Conservation (phyloP, 768 basidiomycete species). For the Phylloporus scabripes region DNA sequence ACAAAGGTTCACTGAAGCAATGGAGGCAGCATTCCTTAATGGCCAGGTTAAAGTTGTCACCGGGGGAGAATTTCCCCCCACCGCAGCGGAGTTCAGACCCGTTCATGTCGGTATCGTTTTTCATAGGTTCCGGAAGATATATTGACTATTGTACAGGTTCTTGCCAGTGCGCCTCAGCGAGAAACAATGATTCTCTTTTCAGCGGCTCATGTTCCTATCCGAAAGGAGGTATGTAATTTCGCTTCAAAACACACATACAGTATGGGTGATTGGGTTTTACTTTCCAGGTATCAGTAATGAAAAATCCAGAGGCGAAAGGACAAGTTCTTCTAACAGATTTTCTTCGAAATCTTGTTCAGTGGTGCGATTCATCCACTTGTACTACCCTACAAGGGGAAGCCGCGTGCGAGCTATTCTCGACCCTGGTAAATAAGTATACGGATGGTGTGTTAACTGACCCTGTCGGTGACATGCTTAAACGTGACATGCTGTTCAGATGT, state of each 20-base stretch:
- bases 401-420: conserved; percentile 52
- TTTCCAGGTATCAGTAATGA: conserved; percentile 38
- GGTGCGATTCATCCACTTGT: conserved; percentile 49
- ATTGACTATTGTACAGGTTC: conserved; percentile 9
- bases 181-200: conserved; percentile 65
- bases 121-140: not conserved
- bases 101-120: conserved; percentile 40
- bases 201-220: conserved; percentile 57
- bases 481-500: conserved; percentile 35
- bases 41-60: conserved; percentile 47
- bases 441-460: conserved; percentile 41
- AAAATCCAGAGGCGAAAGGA: conserved; percentile 30
- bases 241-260: not conserved
- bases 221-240: conserved; percentile 50
- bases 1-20: conserved; percentile 42
- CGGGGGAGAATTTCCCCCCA: conserved; percentile 45
- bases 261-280: not conserved
- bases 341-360: conserved; percentile 49
- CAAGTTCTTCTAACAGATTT: conserved; percentile 46
- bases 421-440: conserved; percentile 73
- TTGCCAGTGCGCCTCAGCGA: conserved; percentile 39
- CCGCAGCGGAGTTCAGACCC: conserved; percentile 38
- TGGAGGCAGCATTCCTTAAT: conserved; percentile 38
- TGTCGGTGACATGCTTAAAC: not conserved
- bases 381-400: conserved; percentile 50